Percentiles rank a stretch among this genome's conserved stretches.
Conservation (phyloP, 2,329 filamentous ascomycete species). For the Aspergillus costaricaensis region DNA sequence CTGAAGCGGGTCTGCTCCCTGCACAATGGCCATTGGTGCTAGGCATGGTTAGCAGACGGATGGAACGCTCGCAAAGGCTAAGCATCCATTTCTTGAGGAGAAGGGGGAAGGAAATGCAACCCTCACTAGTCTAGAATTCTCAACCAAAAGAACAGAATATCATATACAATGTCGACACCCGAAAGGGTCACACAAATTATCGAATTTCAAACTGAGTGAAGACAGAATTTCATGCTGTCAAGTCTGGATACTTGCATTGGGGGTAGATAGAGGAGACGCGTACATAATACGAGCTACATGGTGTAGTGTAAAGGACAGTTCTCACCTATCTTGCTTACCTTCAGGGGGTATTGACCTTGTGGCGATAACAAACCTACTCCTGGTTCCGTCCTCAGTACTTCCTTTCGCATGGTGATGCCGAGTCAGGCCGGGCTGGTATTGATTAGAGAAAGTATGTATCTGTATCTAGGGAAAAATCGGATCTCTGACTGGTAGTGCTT, state of each 20-base stretch:
- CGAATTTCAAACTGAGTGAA: not conserved
- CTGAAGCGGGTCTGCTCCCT: not conserved
- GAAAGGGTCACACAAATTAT: not conserved
- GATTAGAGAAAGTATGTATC: too few relatives aligned
- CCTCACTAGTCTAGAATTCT: too few relatives aligned
- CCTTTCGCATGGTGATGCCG: too few relatives aligned
- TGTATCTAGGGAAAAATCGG: too few relatives aligned
- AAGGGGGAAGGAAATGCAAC: too few relatives aligned
- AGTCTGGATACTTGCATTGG: not conserved
- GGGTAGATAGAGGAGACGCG: not conserved
- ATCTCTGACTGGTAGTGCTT: too few relatives aligned
- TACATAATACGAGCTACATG: not conserved
- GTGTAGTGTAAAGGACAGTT: not conserved
- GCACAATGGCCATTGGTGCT: not conserved
- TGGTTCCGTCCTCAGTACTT: too few relatives aligned
- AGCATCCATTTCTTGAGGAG: too few relatives aligned
- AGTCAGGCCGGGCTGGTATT: too few relatives aligned
- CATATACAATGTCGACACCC: not conserved
- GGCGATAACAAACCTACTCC: too few relatives aligned
- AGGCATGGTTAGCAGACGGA: not conserved
- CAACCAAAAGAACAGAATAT: not conserved
- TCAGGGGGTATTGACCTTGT: not conserved
- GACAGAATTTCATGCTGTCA: not conserved
- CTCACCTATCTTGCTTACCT: not conserved
- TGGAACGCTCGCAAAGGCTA: too few relatives aligned